Evolutionary conservation across 2,329 filamentous ascomycete genomes (phyloP).

Genomic region (Cercospora sesami): DNA sequence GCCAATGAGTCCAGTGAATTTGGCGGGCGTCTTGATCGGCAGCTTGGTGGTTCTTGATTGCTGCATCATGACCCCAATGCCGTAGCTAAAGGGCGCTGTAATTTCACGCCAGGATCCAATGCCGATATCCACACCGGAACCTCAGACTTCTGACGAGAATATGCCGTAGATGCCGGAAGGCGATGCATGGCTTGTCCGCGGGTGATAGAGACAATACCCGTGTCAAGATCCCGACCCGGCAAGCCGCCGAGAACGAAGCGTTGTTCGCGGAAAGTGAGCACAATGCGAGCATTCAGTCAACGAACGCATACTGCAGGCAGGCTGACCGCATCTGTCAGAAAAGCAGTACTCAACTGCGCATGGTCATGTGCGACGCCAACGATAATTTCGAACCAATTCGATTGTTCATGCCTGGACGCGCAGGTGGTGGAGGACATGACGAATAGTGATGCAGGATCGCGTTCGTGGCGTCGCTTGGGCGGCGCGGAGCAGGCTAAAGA

Average conservation of each 20-base stretch:
- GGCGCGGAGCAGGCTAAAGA: background rate
- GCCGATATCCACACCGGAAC: background rate
- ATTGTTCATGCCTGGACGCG: background rate
- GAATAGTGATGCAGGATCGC: background rate
- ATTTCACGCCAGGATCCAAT: background rate
- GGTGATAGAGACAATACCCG: background rate
- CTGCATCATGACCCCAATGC: background rate
- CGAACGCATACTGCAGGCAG: background rate
- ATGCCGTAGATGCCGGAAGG: background rate
- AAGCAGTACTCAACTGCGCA: background rate
- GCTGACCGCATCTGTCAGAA: conserved; percentile 1
- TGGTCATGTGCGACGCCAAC: conserved; percentile 1
- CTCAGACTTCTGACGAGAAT: background rate
- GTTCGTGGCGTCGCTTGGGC: background rate
- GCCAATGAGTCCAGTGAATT: background rate
- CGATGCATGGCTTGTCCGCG: background rate
- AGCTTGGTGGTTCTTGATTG: background rate
- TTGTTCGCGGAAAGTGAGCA: background rate
- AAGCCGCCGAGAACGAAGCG: background rate
- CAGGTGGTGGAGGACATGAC: background rate
- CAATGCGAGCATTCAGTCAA: background rate
- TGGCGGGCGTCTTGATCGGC: background rate
- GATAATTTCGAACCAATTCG: background rate
- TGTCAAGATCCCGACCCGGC: background rate
- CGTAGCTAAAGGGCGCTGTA: background rate